Evolutionary conservation across 805 yeast species (phyloP).

Genomic region (Candida sphagnicola): DNA sequence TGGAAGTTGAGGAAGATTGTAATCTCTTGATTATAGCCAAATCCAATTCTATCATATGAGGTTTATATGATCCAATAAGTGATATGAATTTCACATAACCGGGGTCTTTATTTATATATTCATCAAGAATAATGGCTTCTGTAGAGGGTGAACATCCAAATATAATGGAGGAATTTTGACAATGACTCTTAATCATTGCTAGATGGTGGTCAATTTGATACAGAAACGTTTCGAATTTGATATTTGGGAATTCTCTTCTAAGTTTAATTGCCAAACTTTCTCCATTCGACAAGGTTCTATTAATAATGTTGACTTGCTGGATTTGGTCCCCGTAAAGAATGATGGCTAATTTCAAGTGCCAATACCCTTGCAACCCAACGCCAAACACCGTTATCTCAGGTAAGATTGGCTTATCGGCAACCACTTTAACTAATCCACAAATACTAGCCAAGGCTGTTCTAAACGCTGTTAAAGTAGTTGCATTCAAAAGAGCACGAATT

Average conservation of each 20-base stretch:
- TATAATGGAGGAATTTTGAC: slow-evolving; percentile 42
- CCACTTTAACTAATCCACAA: slow-evolving; percentile 38
- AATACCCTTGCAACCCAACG: slow-evolving; percentile 59
- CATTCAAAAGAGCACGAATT: slow-evolving; percentile 52
- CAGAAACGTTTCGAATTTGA: slow-evolving; percentile 18
- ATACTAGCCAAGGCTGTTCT: slow-evolving; percentile 61
- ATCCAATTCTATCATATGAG: slow-evolving; percentile 63
- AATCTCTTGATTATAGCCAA: slow-evolving; percentile 32
- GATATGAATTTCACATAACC: slow-evolving; percentile 40
- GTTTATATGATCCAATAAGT: slow-evolving; percentile 65
- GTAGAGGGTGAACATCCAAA: slow-evolving; percentile 62
- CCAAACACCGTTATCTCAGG: slow-evolving; percentile 46
- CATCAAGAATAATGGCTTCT: slow-evolving; percentile 38
- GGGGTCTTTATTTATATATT: slow-evolving; percentile 26
- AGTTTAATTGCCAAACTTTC: slow-evolving; percentile 22
- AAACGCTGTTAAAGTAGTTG: slow-evolving; percentile 58
- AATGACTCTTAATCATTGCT: slow-evolving; percentile 13
- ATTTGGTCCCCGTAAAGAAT: slow-evolving; percentile 35
- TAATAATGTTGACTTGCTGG: slow-evolving; percentile 40
- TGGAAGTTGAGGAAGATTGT: slow-evolving; percentile 31
- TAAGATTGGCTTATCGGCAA: slow-evolving; percentile 18
- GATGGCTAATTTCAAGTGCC: slow-evolving; percentile 53
- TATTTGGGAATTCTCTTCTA: slow-evolving; percentile 20
- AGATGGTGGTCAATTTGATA: slow-evolving; percentile 12
- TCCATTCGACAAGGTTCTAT: slow-evolving; percentile 42